Evolutionary conservation across 768 basidiomycete species (phyloP).

Genomic region (Rhodotorula sphaerocarpa): DNA sequence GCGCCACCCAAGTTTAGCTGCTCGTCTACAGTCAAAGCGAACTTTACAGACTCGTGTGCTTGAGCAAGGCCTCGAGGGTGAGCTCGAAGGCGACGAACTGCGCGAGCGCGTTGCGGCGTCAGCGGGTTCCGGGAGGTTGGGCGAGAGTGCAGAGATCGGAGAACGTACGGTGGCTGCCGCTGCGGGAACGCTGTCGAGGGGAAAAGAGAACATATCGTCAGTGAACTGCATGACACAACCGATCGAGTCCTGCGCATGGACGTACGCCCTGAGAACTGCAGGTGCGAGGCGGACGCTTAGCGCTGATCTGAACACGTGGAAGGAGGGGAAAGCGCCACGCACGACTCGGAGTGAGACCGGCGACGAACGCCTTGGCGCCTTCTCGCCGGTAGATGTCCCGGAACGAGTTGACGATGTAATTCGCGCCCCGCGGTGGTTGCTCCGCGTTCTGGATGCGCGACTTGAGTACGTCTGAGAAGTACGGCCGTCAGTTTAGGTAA

Average conservation of each 20-base stretch:
- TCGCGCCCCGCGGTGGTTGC: conserved; percentile 32
- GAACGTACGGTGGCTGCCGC: conserved; percentile 27
- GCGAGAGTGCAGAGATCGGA: rapidly evolving
- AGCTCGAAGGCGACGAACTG: conserved; percentile 41
- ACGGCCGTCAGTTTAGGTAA: too few relatives aligned
- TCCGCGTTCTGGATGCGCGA: conserved; percentile 38
- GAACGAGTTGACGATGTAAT: conserved; percentile 37
- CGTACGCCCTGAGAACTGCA: conserved; percentile 32
- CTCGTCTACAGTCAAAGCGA: too few relatives aligned
- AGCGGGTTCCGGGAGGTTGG: not conserved
- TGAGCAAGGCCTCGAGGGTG: conserved; percentile 32
- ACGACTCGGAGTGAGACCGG: conserved; percentile 41
- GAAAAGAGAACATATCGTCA: not conserved
- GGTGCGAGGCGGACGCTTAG: too few relatives aligned
- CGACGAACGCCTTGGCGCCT: conserved; percentile 35
- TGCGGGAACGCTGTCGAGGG: conserved; percentile 29
- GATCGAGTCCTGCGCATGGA: too few relatives aligned
- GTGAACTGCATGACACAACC: rapidly evolving
- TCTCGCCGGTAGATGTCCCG: conserved; percentile 34
- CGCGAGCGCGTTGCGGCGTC: not conserved
- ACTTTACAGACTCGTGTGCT: conserved; percentile 10
- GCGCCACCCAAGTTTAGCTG: too few relatives aligned
- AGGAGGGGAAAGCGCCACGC: not conserved
- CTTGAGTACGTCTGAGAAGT: conserved; percentile 35
- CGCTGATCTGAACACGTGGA: too few relatives aligned